Evolutionary conservation across 441 rosid genomes (phyloP).

Genomic region (Syzygium syzygioides): DNA sequence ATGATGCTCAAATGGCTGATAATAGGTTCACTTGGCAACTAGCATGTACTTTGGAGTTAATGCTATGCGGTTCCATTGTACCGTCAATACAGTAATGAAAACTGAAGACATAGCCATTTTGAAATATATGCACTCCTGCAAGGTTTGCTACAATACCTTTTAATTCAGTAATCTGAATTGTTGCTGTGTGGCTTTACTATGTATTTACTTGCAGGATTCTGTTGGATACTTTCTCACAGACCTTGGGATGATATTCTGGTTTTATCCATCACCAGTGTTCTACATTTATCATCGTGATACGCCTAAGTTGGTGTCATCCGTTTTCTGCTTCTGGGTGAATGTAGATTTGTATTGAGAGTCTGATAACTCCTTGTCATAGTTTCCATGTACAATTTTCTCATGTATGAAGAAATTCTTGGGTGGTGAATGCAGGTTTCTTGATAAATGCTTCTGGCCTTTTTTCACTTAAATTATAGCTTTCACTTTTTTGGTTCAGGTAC

Average conservation of each 20-base stretch:
- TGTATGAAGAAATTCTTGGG: neutral
- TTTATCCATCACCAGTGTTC: slow-evolving; percentile 23
- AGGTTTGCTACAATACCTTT: neutral
- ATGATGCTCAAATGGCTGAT: neutral
- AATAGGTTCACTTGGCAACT: neutral
- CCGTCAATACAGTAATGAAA: neutral
- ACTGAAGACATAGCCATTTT: neutral
- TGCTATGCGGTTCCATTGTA: neutral
- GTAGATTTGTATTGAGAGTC: neutral
- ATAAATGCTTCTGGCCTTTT: neutral
- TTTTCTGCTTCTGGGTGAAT: neutral
- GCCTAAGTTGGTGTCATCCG: neutral
- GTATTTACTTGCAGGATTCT: slow-evolving; percentile 23
- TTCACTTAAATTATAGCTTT: neutral
- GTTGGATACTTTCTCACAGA: slow-evolving; percentile 43
- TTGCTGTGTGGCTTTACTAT: neutral
- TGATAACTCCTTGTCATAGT: neutral
- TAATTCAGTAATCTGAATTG: neutral
- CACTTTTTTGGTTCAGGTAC: slow-evolving; percentile 21
- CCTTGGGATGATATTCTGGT: slow-evolving; percentile 41
- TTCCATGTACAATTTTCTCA: neutral
- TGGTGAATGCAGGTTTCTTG: no score
- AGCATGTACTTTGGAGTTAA: neutral
- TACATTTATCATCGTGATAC: neutral
- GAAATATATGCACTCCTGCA: neutral